Evolutionary conservation across 352 stramenopile species (phyloP), one percentile per base, ranked within the genome.

Genomic region (Phytophthora pini): DNA sequence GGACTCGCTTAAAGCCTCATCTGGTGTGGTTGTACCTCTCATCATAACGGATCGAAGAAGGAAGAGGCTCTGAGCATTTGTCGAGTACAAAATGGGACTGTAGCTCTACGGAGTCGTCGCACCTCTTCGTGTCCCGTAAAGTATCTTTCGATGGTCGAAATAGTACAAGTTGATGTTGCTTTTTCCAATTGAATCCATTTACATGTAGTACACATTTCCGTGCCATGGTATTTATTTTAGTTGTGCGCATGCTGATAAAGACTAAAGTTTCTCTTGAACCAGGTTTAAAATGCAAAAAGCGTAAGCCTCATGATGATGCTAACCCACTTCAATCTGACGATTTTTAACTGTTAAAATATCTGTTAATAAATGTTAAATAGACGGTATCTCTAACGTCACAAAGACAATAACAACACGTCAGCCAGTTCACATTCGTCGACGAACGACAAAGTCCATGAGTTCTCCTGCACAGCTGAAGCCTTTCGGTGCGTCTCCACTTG

Each of bases 1-100:
- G 24, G 66, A 74, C 45, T 50, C 66, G 15, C 41, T 49, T 20
- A 74, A 44, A 15, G 44, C 58, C 27, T 74, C 66, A 50, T 74
- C 66, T 3, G 66, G 59, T 20, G 66, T 67, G 31, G 27, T 22
- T 12, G 45, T 44, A 17, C 47, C 55, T 34, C 60, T 61, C 41
- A 66, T 64, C 66, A 70, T 70, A 26, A n/a, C 41, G 22, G 12
- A 64, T 44, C 15, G 38, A 20, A 13, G 6, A 52, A 39, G 13
- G 24, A 41, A 12, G 15, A 39, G 34, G 27, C 55, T 34, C 39
- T 29, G 13, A 27, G 13, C 12, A 15, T 49, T 7, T 27, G 55
- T 39, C 10, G 8, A 20, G 17, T 20, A 20, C 17, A 20, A 20
- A 20, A 20, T 20, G 17, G 17, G 17, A 20, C 17, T 20, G 17